Evolutionary conservation across 2,329 filamentous ascomycete species (phyloP).

Genomic region (Leptographium flavum): DNA sequence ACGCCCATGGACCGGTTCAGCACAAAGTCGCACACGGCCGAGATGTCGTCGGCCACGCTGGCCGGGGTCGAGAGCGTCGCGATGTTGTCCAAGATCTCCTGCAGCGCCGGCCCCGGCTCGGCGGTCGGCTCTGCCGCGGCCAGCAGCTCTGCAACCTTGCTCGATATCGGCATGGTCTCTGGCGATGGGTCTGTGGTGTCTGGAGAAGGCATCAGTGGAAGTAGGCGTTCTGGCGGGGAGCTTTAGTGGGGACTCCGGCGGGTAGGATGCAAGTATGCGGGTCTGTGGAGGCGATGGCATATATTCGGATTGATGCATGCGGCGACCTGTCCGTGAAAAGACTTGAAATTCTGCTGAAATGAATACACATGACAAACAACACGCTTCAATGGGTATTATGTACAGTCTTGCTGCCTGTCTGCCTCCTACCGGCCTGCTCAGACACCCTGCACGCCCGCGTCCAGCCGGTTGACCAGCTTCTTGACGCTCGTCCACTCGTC

Average conservation of each 20-base stretch:
- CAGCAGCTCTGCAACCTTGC: slow-evolving; percentile 11
- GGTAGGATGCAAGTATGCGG: too few species aligned
- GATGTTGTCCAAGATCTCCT: slow-evolving; percentile 13
- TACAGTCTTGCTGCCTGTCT: not conserved
- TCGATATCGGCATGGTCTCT: slow-evolving; percentile 1
- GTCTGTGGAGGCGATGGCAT: too few species aligned
- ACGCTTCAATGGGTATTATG: too few species aligned
- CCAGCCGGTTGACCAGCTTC: slow-evolving; percentile 67
- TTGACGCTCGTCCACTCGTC: slow-evolving; percentile 94
- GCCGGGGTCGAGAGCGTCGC: slow-evolving; percentile 11
- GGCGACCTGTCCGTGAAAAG: too few species aligned
- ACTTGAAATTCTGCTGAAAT: not conserved
- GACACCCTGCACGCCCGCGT: slow-evolving; percentile 40
- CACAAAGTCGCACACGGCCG: slow-evolving; percentile 12
- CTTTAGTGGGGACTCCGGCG: not conserved
- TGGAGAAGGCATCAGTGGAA: too few species aligned
- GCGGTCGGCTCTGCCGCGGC: slow-evolving; percentile 5
- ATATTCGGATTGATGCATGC: too few species aligned
- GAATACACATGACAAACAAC: not conserved
- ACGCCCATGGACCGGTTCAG: slow-evolving; percentile 14
- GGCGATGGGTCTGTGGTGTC: not conserved
- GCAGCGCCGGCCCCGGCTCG: slow-evolving; percentile 10
- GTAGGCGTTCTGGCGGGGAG: not conserved
- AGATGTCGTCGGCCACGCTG: slow-evolving; percentile 12
- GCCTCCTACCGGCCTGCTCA: too few species aligned